Evolutionary conservation across 148 eudicot genomes (phyloP), one percentile per base, ranked within the genome.

Genomic region (Nepenthes mirabilis): DNA sequence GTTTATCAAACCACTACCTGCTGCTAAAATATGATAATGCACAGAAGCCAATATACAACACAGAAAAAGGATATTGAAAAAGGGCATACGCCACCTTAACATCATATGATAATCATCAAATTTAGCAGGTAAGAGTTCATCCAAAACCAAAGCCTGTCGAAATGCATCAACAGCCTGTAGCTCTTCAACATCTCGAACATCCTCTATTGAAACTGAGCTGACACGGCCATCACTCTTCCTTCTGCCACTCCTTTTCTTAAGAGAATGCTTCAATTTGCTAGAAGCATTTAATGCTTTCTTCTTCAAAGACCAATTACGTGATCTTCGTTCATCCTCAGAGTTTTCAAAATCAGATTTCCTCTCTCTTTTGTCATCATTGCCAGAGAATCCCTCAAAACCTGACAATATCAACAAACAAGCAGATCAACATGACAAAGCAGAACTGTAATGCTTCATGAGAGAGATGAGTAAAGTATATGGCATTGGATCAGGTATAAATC

Each of bases 211-310:
- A 58, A 90, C 95, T 36, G 95, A 84, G 74, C 95, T 90, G 64
- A 90, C 83, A 71, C 95, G 84, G 9, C 89, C 88, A 61, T 90
- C 90, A 74, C 94, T 86, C 72, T 86, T 89, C 63, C 94, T 82
- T 74, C 97, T 82, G 66, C 77, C 77, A 67, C 95, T 75, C 79
- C 84, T 90, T 74, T 82, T 90, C 81, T 82, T 90, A 14, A 90
- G 88, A 33, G 97, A 90, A 67, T 87, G 88, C 72, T 82, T 90
- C 68, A 90, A 75, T 66, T 86, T 90, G 7, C 88, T 80, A n/a
- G 97, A 90, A 62, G 97, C 97, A 70, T 87, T 90, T 34, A 90
- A 62, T 61, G 97, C 97, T 71, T 87, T 90, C 86, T 84, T 90
- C 72, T 90, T 90, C 74, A 90, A 59, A 32, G 88, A 71, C 73